Evolutionary conservation across 2,329 filamentous ascomycete species (phyloP).

Genomic region (Cercospora janseana): DNA sequence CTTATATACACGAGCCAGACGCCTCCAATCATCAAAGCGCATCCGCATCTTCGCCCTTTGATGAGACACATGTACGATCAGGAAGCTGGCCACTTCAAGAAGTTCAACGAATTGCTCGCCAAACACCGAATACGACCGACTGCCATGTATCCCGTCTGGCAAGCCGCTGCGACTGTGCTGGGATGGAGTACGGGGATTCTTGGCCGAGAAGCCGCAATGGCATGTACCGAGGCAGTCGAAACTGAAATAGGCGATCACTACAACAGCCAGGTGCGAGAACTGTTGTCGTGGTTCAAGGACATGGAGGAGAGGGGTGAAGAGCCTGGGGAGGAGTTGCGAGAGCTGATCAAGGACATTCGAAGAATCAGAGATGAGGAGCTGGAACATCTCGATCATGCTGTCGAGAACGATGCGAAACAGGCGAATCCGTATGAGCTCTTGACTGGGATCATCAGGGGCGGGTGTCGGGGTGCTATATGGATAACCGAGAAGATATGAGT

Average conservation of each 20-base stretch:
- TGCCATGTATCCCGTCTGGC: constrained; percentile 88
- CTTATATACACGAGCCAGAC: constrained; percentile 91
- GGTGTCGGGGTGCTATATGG: constrained; percentile 90
- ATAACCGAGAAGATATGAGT: constrained; percentile 69
- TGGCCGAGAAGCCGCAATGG: constrained; percentile 94
- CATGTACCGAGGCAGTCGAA: constrained; percentile 96
- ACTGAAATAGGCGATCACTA: constrained; percentile 97
- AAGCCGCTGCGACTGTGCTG: constrained; percentile 71
- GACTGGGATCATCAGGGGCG: constrained; percentile 82
- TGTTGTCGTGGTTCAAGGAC: constrained; percentile 76
- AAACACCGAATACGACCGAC: constrained; percentile 90
- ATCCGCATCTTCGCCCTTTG: constrained; percentile 83
- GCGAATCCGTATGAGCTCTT: constrained; percentile 87
- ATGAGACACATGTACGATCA: constrained; percentile 99
- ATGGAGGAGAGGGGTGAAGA: constrained; percentile 77
- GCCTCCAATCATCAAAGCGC: constrained; percentile 71
- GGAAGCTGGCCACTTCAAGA: constrained; percentile 80
- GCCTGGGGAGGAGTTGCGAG: constrained; percentile 72
- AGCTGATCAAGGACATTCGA: constrained; percentile 70
- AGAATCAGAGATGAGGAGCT: constrained; percentile 92
- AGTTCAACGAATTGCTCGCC: constrained; percentile 79
- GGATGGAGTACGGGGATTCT: constrained; percentile 88
- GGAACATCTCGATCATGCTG: constrained; percentile 92
- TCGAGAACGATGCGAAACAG: constrained; percentile 87
- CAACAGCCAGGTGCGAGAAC: constrained; percentile 79